Conservation (phyloP, 2,329 filamentous ascomycete genomes). For the Ophiostoma tasmaniense region DNA sequence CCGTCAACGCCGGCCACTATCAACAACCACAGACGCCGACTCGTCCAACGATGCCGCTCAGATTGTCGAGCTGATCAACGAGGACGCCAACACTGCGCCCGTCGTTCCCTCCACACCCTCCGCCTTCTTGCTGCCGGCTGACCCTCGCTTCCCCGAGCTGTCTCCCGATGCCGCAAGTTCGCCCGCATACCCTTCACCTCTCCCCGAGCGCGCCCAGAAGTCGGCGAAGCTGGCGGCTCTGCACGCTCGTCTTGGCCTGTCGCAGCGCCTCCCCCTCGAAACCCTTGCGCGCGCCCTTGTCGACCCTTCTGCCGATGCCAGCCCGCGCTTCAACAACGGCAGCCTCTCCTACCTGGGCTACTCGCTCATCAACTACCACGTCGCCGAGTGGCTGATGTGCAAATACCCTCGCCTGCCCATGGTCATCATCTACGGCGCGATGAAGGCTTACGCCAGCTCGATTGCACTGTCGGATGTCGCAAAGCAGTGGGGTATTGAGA, state of each 20-base stretch:
- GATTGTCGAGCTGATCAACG: neutral
- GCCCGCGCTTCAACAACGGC: slow-evolving; percentile 79
- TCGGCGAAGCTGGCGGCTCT: slow-evolving; percentile 90
- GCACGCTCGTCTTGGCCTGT: slow-evolving; percentile 78
- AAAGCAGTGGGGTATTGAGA: slow-evolving; percentile 84
- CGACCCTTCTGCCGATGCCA: slow-evolving; percentile 72
- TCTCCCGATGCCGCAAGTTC: slow-evolving; percentile 27
- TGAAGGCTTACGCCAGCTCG: slow-evolving; percentile 74
- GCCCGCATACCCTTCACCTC: slow-evolving; percentile 57
- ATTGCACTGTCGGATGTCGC: slow-evolving; percentile 66
- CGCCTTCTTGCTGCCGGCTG: slow-evolving; percentile 9
- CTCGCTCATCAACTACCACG: slow-evolving; percentile 80
- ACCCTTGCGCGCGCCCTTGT: slow-evolving; percentile 80
- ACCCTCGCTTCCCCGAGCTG: slow-evolving; percentile 21
- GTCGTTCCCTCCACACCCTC: neutral
- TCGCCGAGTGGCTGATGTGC: slow-evolving; percentile 78
- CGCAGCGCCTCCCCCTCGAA: slow-evolving; percentile 72
- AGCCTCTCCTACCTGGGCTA: slow-evolving; percentile 73
- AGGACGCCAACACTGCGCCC: slow-evolving; percentile 9
- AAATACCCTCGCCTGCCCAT: slow-evolving; percentile 87
- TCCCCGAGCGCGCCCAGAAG: slow-evolving; percentile 52
- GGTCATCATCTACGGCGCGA: slow-evolving; percentile 74
- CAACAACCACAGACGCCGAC: slow-evolving; percentile 6
- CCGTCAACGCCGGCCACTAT: slow-evolving; percentile 8
- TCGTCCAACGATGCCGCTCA: neutral